phyloP scores from a whole-genome alignment of 805 yeast species.

The Saccharomycodes ludwigii region DNA sequence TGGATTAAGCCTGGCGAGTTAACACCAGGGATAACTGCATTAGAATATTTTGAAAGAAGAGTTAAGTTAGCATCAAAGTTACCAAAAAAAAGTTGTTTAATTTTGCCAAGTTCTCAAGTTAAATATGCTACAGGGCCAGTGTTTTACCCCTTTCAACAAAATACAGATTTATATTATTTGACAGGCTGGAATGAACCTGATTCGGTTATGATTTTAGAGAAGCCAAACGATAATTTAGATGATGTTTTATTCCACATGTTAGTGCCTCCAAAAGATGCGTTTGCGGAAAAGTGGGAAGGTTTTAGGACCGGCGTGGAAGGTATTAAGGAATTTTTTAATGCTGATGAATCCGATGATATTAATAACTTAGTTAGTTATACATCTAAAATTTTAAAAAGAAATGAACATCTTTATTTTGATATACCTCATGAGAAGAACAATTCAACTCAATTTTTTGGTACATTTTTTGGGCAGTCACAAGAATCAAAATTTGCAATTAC shows the following conservation, averaged over 20 bases:
- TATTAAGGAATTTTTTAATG: slow-evolving; percentile 73
- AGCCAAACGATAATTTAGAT: slow-evolving; percentile 38
- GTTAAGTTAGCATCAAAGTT: slow-evolving; percentile 40
- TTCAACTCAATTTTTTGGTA: slow-evolving; percentile 13
- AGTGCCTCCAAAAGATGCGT: slow-evolving; percentile 72
- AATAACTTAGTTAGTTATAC: slow-evolving; percentile 32
- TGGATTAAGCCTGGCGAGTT: slow-evolving; percentile 62
- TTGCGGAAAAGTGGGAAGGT: slow-evolving; percentile 91
- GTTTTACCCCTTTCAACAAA: slow-evolving; percentile 85
- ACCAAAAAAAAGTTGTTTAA: slow-evolving; percentile 55
- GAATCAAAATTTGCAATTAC: slow-evolving; percentile 20
- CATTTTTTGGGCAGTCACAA: slow-evolving; percentile 18
- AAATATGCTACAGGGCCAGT: slow-evolving; percentile 85
- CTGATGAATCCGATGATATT: slow-evolving; percentile 56
- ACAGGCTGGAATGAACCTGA: slow-evolving; percentile 93
- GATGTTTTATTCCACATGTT: slow-evolving; percentile 60
- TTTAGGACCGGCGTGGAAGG: slow-evolving; percentile 78
- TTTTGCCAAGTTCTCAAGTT: slow-evolving; percentile 58
- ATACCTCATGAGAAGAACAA: slow-evolving; percentile 16
- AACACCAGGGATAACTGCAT: slow-evolving; percentile 78
- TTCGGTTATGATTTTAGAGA: slow-evolving; percentile 56
- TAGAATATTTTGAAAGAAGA: slow-evolving; percentile 72
- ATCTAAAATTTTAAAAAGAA: slow-evolving; percentile 33
- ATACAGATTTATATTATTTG: slow-evolving; percentile 73
- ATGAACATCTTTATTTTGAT: slow-evolving; percentile 47